phyloP scores from a whole-genome alignment of 192 early-diverging fungal species.

The Glomus cerebriforme region DNA sequence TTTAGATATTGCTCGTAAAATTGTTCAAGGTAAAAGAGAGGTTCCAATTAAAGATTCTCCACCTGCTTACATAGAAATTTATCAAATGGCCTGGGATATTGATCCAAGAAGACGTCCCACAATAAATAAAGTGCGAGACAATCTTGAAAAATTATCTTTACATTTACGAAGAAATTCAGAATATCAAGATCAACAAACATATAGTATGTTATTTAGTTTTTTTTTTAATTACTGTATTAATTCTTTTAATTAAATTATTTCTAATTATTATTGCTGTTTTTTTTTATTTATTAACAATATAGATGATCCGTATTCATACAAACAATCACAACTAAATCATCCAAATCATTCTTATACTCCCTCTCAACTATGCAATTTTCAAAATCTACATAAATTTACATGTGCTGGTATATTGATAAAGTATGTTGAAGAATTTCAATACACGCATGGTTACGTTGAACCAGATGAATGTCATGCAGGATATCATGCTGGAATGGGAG shows the following conservation, averaged over 20 bases:
- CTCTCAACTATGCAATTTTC: too few species aligned
- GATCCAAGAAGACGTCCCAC: not conserved
- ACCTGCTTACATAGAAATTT: constrained; percentile 36
- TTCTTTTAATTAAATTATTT: too few species aligned
- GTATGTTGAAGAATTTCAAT: not conserved
- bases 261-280: too few species aligned
- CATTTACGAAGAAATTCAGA: too few species aligned
- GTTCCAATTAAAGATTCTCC: constrained; percentile 37
- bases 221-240: too few species aligned
- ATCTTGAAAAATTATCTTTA: not conserved
- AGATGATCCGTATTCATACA: too few species aligned
- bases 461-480: not conserved
- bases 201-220: too few species aligned
- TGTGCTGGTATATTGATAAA: not conserved
- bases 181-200: too few species aligned
- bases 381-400: not conserved
- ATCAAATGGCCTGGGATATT: constrained; percentile 1
- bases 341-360: not conserved
- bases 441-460: not conserved
- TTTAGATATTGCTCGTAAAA: constrained; percentile 11
- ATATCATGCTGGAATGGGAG: not conserved
- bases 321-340: too few species aligned
- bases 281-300: too few species aligned
- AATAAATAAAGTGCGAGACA: not conserved
- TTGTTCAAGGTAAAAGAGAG: constrained; percentile 38